Percentiles rank a stretch among this genome's conserved stretches.
phyloP scores from a whole-genome alignment of 345 rosid genomes.

The Heritiera fomes region DNA sequence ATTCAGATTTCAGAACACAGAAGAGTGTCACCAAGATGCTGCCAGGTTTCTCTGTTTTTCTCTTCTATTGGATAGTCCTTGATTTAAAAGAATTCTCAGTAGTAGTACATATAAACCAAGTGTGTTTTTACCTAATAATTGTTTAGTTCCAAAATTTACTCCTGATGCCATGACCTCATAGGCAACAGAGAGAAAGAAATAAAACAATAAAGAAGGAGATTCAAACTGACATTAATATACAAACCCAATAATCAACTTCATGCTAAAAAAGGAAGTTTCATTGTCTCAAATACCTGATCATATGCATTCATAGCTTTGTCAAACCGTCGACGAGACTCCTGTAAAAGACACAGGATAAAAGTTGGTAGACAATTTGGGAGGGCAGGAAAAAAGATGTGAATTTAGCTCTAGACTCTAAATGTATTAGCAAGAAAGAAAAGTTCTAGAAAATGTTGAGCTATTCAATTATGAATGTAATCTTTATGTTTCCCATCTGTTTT shows the following conservation, averaged over 20 bases:
- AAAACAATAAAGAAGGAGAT: background rate
- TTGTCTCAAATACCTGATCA: slow-evolving; percentile 63
- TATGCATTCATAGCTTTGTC: slow-evolving; percentile 60
- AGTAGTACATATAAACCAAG: background rate
- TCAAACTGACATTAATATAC: background rate
- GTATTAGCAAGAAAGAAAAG: background rate
- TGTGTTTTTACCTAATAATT: slow-evolving; percentile 12
- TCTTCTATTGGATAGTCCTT: background rate
- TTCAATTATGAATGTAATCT: background rate
- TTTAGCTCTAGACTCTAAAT: background rate
- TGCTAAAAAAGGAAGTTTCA: background rate
- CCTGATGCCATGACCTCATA: background rate
- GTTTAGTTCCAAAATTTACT: background rate
- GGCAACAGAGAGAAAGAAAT: background rate
- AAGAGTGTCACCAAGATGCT: background rate
- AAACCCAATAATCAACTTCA: slow-evolving; percentile 3
- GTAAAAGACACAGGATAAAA: slow-evolving; percentile 26
- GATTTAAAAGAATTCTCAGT: background rate
- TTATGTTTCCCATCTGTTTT: background rate
- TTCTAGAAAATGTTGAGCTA: slow-evolving; percentile 1
- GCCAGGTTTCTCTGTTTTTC: slow-evolving; percentile 2
- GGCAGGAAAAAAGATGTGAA: background rate
- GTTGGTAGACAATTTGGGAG: background rate
- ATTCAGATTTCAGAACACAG: background rate
- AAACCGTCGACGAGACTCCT: slow-evolving; percentile 77